Percentiles rank a stretch among this genome's conserved stretches.
Conservation (phyloP, 495 filamentous ascomycete genomes). For the Penicillium argentinense region DNA sequence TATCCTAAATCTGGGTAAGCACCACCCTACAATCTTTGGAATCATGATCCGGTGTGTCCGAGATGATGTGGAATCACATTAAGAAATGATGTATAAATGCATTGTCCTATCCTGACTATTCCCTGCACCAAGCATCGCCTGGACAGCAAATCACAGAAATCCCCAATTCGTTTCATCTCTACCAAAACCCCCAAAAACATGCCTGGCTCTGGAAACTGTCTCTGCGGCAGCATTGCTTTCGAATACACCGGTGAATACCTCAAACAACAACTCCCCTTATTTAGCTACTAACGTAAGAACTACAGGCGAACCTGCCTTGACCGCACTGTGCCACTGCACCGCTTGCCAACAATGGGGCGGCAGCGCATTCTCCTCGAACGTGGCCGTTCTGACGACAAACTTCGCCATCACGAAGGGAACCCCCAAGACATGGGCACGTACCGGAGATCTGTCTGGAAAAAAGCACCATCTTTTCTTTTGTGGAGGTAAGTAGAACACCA, state of each 20-base stretch:
- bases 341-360: not conserved
- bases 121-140: no score
- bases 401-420: not conserved
- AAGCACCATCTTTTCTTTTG: not conserved
- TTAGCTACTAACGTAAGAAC: no score
- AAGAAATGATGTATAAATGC: no score
- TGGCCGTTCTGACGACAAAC: not conserved
- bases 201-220: not conserved
- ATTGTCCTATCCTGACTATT: no score
- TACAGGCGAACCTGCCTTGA: not conserved
- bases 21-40: no score
- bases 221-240: not conserved
- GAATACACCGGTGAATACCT: not conserved
- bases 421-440: not conserved
- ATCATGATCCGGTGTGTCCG: no score
- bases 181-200: no score
- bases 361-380: not conserved
- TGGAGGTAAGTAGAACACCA: not conserved
- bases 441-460: not conserved
- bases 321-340: not conserved
- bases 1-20: no score
- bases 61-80: no score
- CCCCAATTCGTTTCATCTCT: no score
- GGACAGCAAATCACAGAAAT: no score
- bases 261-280: no score